Evolutionary conservation across 2,329 filamentous ascomycete species (phyloP), one percentile per base, ranked within the genome.

Genomic region (Neofusicoccum umdonicola): DNA sequence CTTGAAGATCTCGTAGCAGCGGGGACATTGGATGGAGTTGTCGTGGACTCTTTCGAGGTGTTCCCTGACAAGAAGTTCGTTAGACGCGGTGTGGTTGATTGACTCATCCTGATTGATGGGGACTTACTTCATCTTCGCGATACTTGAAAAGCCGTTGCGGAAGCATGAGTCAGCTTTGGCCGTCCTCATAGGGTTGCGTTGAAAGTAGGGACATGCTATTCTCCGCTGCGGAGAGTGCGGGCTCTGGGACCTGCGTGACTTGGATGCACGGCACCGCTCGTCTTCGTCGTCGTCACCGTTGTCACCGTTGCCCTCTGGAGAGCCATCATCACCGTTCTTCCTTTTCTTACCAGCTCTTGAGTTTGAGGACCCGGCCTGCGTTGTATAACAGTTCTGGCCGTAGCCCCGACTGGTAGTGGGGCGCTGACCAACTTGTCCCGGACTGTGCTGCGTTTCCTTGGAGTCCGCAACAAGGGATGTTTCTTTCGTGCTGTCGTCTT

Each of bases 111-210:
- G 15, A 8, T 22, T 17, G 12, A 31, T 7, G 27, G 13, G 8
- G 8, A 15, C 56, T 60, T 37, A 60, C 56, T 60, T 60, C 56
- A 60, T 47, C 31, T 60, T 60, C 2, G 22, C 4, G 11, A 60
- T 47, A 15, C 37, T n/a, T 3, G 4, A 19, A 11, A 60, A 60
- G 1, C 56, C 56, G 3, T 13, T 45, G 4, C 31, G 56, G 13
- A 60, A 60, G 4, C 56, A 60, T 3, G 56, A 34, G 7, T 47
- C 27, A 3, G 41, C 42, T 13, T 47, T 60, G 5, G 52, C 22
- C 9, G 27, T 3, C 2, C 17, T 37, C 2, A 5, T 4, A 4
- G 56, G 56, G 5, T 47, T 17, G 1, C 56, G 41, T 5, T 35
- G 27, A 27, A 35, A 47, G n/a, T 60, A 60, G 1, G 56, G 56